phyloP scores from a whole-genome alignment of 1,284 basidiomycete genomes.

The Thecaphora frezii region DNA sequence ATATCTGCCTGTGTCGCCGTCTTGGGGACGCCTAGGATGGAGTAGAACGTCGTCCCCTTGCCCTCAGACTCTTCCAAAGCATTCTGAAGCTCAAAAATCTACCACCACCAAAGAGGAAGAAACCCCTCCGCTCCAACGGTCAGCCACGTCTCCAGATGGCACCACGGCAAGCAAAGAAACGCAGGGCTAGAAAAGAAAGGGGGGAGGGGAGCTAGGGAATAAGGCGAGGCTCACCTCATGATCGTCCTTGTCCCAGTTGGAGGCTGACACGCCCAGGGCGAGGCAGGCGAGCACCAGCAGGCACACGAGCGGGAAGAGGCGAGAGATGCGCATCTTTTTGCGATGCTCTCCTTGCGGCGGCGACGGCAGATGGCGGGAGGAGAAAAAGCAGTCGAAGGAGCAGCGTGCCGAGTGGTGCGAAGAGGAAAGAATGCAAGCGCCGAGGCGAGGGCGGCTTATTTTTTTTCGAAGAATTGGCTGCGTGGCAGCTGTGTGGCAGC shows the following conservation, averaged over 20 bases:
- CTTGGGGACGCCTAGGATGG: constrained; percentile 38
- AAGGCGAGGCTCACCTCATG: constrained; percentile 24
- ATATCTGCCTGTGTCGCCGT: constrained; percentile 34
- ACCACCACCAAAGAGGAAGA: not conserved
- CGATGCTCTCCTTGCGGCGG: too few relatives aligned
- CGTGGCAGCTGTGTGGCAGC: too few relatives aligned
- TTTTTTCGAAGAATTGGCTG: too few relatives aligned
- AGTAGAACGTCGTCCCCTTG: constrained; percentile 49
- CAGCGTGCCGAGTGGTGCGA: too few relatives aligned
- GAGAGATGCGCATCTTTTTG: constrained; percentile 15
- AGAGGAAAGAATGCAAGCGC: too few relatives aligned
- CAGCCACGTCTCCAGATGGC: too few relatives aligned
- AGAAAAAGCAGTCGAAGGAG: not conserved
- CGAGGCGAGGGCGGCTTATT: too few relatives aligned
- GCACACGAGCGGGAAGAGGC: constrained; percentile 10
- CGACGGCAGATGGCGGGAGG: constrained; percentile 5
- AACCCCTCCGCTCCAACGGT: too few relatives aligned
- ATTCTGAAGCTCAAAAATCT: constrained; percentile 56
- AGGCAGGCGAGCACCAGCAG: constrained; percentile 14
- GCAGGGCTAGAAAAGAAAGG: not conserved
- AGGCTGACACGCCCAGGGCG: constrained; percentile 9
- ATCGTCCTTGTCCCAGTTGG: constrained; percentile 49
- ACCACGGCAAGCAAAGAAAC: too few relatives aligned
- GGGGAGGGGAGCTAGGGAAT: not conserved
- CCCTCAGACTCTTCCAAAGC: constrained; percentile 47